phyloP scores from a whole-genome alignment of 2,329 filamentous ascomycete species.

The Daldinia sp. region DNA sequence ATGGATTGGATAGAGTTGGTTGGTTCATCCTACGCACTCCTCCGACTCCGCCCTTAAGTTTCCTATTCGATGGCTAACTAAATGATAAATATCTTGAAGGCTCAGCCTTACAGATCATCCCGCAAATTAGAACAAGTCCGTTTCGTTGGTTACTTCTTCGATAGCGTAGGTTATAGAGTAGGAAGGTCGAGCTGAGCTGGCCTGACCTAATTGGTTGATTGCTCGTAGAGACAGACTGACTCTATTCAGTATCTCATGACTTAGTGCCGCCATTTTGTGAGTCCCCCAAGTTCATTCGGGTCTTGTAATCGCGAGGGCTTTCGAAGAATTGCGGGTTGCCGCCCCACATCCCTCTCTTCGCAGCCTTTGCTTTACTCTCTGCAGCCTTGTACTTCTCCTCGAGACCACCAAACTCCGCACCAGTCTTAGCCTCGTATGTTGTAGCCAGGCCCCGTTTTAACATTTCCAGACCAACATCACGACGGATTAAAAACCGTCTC shows the following conservation, averaged over 20 bases:
- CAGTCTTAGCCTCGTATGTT: constrained; percentile 91
- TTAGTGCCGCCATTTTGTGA: constrained; percentile 31
- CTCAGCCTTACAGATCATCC: constrained; percentile 1
- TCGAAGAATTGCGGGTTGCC: constrained; percentile 71
- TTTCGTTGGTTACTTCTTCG: background rate
- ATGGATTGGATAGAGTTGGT: constrained; percentile 4
- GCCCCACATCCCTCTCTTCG: constrained; percentile 79
- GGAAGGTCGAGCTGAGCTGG: background rate
- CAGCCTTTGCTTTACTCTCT: constrained; percentile 71
- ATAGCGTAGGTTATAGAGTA: background rate
- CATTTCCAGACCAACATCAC: constrained; percentile 91
- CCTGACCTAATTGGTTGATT: background rate
- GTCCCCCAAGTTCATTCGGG: constrained; percentile 50
- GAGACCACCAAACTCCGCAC: constrained; percentile 84
- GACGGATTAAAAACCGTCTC: constrained; percentile 71
- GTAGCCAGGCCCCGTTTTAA: constrained; percentile 84
- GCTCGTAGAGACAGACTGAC: too few relatives aligned
- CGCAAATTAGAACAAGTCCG: background rate
- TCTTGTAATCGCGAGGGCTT: constrained; percentile 90
- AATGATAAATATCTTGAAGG: background rate
- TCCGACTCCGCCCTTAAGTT: constrained; percentile 20
- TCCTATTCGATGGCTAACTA: constrained; percentile 8
- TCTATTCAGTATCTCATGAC: constrained; percentile 19
- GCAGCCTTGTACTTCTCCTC: constrained; percentile 70
- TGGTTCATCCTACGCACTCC: constrained; percentile 2